Conservation (phyloP, 1,139 yeast species). For the Geotrichum citri-aurantii region DNA sequence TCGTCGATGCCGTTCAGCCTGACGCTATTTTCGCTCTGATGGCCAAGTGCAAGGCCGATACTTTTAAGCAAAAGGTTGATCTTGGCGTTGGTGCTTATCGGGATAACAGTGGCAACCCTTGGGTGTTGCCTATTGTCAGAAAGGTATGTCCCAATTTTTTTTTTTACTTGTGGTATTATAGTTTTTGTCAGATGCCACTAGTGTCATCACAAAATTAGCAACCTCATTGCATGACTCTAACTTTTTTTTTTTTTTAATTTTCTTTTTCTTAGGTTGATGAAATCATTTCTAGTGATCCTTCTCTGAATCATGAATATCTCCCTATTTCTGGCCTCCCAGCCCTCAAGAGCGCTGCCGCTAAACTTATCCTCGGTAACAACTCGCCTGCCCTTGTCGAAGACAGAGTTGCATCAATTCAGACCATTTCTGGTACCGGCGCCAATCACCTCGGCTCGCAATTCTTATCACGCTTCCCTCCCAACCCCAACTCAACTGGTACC, state of each 20-base stretch:
- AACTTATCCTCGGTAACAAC: conserved; percentile 66
- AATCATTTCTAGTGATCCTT: conserved; percentile 47
- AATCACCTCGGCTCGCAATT: conserved; percentile 81
- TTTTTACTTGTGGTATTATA: not conserved
- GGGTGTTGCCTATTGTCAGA: conserved; percentile 79
- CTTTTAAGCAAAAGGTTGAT: conserved; percentile 55
- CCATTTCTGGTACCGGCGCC: conserved; percentile 95
- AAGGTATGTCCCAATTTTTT: conserved; percentile 35
- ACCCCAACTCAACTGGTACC: conserved; percentile 27
- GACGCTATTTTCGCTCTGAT: conserved; percentile 65
- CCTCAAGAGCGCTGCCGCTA: conserved; percentile 70
- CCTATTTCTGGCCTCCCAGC: conserved; percentile 73
- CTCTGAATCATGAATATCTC: conserved; percentile 85
- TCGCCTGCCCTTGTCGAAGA: conserved; percentile 49
- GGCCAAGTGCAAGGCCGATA: conserved; percentile 62
- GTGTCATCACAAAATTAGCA: not conserved
- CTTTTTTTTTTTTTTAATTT: not conserved
- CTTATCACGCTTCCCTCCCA: conserved; percentile 47
- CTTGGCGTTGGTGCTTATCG: conserved; percentile 92
- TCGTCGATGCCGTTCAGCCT: conserved; percentile 35
- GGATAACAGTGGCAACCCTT: conserved; percentile 76
- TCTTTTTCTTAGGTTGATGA: conserved; percentile 41
- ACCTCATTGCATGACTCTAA: not conserved
- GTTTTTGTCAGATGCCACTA: not conserved
- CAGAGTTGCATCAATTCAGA: conserved; percentile 69